A percentile compares a stretch with the other conserved stretches of the same genome.
Evolutionary conservation across 2,329 filamentous ascomycete species (phyloP).

Genomic region (Rhynchosporium graminicola): DNA sequence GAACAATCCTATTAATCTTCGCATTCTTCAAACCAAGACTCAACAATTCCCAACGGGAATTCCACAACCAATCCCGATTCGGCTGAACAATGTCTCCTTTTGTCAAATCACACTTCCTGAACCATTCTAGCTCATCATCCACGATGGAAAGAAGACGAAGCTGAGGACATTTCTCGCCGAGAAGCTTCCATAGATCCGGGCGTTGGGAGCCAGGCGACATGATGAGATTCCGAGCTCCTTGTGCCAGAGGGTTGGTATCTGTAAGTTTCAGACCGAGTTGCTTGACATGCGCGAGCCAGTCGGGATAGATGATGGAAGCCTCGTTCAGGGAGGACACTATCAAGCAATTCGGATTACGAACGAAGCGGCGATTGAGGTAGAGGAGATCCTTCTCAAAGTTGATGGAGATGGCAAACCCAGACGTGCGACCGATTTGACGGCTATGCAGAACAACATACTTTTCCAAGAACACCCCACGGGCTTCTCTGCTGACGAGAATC

Average conservation of each 20-base stretch:
- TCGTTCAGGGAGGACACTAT: neutral
- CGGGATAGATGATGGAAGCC: neutral
- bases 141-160: neutral
- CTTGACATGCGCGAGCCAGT: conserved; percentile 10
- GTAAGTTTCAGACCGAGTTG: conserved; percentile 6
- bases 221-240: neutral
- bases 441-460: conserved; percentile 3
- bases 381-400: conserved; percentile 7
- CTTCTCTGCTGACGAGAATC: neutral
- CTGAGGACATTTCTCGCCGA: neutral
- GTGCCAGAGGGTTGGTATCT: neutral
- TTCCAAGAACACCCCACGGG: neutral
- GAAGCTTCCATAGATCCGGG: neutral
- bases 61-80: neutral
- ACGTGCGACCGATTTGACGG: conserved; percentile 9
- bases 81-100: neutral
- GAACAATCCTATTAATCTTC: neutral
- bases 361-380: conserved; percentile 3
- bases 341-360: neutral
- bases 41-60: neutral
- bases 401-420: conserved; percentile 5
- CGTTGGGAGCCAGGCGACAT: too few relatives aligned
- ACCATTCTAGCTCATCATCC: neutral
- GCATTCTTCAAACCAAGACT: neutral
- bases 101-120: neutral